Base-by-base conservation (phyloP, 768 basidiomycete genomes). In the Psilocybe subaeruginosa region DNA sequence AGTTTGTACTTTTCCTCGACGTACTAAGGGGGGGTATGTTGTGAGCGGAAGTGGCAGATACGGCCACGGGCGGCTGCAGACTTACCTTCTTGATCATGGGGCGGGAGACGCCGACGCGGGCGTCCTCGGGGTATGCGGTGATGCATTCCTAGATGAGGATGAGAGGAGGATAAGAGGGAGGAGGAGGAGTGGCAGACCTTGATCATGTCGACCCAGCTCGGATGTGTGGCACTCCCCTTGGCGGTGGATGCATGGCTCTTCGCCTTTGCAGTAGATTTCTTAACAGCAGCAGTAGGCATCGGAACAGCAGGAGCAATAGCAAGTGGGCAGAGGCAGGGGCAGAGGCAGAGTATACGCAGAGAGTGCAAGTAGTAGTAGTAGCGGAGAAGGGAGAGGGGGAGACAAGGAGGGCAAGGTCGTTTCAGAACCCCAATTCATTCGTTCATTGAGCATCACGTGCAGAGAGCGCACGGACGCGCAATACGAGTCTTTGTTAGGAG, bases 1-100 rank as follows among this genome's bases (percentile, higher is more conserved):
- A 97, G 80, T 70, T 87, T 86, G 80, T 94, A 97, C 70, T 85
- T 90, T 65, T 84, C 80, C 77, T 93, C 92, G 59, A 96, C 87
- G 74, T 94, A 83, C 93, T 95, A 19, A 19, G 53, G n/a, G 14
- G 14, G 58, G 41, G 33, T 47, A 50, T 23, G 2, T 23, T 51
- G 37, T 50, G 37, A 51, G 56, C 60, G 23, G 23, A 23, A 16
- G 52, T 8, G 56, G 39, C 33, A 58, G 60, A 58, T 58, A 63
- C 63, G 61, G 58, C 63, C 60, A 61, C 54, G 41, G 58, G 56
- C 50, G 57, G 55, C 59, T 47, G 56, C 61, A 47, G 8, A 60
- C 73, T 43, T 49, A 84, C 88, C 80, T 78, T 93, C 87, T 97
- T 97, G 80, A 96, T 91, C 30, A 78, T 83, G 14, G 87, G 83